Evolutionary conservation across 805 yeast species (phyloP), one percentile per base, ranked within the genome.

Genomic region (Pichia nanzhaoensis): DNA sequence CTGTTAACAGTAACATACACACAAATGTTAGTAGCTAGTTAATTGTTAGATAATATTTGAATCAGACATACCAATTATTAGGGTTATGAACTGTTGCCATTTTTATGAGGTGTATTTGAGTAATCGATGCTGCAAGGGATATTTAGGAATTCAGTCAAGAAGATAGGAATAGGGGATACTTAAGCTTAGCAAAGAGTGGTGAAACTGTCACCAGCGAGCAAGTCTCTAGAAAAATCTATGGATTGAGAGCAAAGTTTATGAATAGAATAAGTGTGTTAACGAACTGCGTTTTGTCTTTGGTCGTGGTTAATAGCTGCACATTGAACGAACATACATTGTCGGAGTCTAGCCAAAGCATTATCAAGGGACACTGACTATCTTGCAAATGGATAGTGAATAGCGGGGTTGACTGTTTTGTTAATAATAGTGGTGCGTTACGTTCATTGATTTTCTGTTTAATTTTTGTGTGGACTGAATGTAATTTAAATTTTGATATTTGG

Each of bases 41-140:
- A 10, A n/a, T 27, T 27, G 13, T 21, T n/a, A 37, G 16, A 13
- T n/a, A 35, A 34, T 19, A 20, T 8, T 8, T 17, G 18, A 17
- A 9, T 19, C 10, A n/a, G 4, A 56, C 62, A 35, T 53, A 58
- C 62, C 99, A 91, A 71, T 91, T 91, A 66, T 93, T 91, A 30
- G 98, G 98, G 73, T 91, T 91, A 69, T 89, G 84, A 34, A 91
- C 89, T 34, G 57, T 59, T 30, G 88, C 95, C 96, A 90, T 90
- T 37, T 20, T 48, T 19, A 32, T 14, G 14, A 17, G 13, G 24
- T 17, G 18, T 4, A n/a, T n/a, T n/a, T n/a, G 12, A 19, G 37
- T 20, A 9, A 10, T 34, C 8, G 12, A 6, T 34, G n/a, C n/a
- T n/a, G n/a, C n/a, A n/a, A 24, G 12, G 7, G 7, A 24, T 24